Evolutionary conservation across 805 yeast species (phyloP), one percentile per base, ranked within the genome.

Genomic region (Vanderwaltozyma yarrowii): DNA sequence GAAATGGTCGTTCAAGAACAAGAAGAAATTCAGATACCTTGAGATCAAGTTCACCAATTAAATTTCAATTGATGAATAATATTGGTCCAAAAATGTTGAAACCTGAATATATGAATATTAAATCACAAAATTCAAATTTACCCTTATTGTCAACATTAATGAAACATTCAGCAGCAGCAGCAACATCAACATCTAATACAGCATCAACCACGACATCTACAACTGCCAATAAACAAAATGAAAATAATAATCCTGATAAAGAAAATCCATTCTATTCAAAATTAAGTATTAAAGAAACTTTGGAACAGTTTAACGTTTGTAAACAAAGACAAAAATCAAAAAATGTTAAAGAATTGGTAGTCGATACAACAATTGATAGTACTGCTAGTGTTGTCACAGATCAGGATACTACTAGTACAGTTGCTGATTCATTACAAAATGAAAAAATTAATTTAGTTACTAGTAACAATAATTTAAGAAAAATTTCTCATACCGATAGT

Each of bases 21-120:
- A 39, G 53, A 36, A 44, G 49, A 20, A 41, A 41, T 28, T 45
- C 54, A 11, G 52, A 54, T 40, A 45, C 53, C 16, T 38, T 55
- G n/a, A 47, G 60, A 32, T 50, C 59, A 2, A 41, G 43, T 7
- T 54, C 58, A 2, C 59, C 59, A 5, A 55, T 52, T 13, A 46
- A 58, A 25, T 49, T 52, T 17, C 34, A 38, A 16, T 21, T 29
- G 24, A 11, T 37, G 16, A 41, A 45, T 24, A 46, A 38, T 24
- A 36, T 40, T 30, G 48, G 47, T 9, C 60, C 60, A 13, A 51
- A 51, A 38, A 55, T 56, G 60, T 40, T 55, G 4, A 56, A 51
- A 36, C 51, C 52, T 2, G 61, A 56, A 35, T 56, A 50, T 38
- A 30, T 27, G 12, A 21, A 21, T 21, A 6, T 28, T 12, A 24